Percentiles rank a stretch among this genome's conserved stretches.
These are phyloP conservation scores for Fomitiporia mediterranea DNA, from an alignment of 1,284 basidiomycete species.

Conservation along the genomic window DNA sequence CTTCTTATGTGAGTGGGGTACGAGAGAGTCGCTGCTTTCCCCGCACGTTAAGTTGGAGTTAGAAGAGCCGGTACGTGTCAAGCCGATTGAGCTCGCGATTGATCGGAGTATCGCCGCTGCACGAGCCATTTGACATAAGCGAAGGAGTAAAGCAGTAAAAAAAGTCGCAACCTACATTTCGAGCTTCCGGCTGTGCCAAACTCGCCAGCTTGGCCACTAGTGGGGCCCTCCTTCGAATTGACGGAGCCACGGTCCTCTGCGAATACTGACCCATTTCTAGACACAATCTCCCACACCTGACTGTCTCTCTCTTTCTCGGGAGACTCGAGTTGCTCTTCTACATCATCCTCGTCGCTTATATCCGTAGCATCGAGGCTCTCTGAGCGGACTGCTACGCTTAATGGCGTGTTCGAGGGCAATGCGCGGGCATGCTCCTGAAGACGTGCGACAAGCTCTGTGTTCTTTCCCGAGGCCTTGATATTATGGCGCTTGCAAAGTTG, in stretches of 20 bases:
- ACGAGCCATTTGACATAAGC: conserved; percentile 18
- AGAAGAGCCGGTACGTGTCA: conserved; percentile 45
- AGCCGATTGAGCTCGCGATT: conserved; percentile 62
- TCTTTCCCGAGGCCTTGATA: conserved; percentile 75
- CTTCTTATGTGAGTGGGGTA: background rate
- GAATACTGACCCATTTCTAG: conserved; percentile 63
- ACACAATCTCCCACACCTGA: conserved; percentile 73
- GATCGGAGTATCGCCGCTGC: conserved; percentile 56
- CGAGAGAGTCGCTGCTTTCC: conserved; percentile 4
- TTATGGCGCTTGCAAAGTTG: conserved; percentile 77
- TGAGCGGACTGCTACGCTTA: conserved; percentile 42
- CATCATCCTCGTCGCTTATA: conserved; percentile 26
- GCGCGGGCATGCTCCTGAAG: conserved; percentile 59
- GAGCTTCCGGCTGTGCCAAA: conserved; percentile 58
- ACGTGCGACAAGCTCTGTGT: conserved; percentile 59
- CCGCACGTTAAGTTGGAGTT: conserved; percentile 25
- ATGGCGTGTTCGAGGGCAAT: conserved; percentile 48
- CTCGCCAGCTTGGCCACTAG: conserved; percentile 41
- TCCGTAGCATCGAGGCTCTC: conserved; percentile 33
- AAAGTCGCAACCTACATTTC: conserved; percentile 46
- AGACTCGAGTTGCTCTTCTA: conserved; percentile 9
- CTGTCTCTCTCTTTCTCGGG: conserved; percentile 42
- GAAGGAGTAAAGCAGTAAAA: conserved; percentile 17
- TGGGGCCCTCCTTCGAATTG: conserved; percentile 36
- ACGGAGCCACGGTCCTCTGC: conserved; percentile 45